These are phyloP conservation scores for Aethionema arabicum DNA, from an alignment of 345 rosid species.

Conservation along the genomic window DNA sequence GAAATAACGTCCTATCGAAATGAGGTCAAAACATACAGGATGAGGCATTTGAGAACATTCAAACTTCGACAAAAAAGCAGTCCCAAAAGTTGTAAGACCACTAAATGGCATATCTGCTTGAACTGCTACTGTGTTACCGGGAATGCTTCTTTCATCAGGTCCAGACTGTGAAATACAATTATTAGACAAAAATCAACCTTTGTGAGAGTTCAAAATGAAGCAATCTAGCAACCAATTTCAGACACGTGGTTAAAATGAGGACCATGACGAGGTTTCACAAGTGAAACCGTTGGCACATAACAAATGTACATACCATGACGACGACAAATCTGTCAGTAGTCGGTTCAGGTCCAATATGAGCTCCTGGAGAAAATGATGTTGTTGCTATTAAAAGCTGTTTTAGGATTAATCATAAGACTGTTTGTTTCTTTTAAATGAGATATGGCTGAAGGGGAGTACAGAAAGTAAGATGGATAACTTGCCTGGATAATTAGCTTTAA, in stretches of 20 bases:
- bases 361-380: conserved; percentile 57
- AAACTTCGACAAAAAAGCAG: conserved; percentile 89
- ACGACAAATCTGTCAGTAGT: conserved; percentile 98
- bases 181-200: conserved; percentile 9
- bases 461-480: conserved; percentile 27
- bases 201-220: conserved; percentile 18
- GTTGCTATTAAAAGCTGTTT: not conserved
- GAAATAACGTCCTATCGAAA: conserved; percentile 1
- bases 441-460: conserved; percentile 1
- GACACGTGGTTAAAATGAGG: not conserved
- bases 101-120: conserved; percentile 96
- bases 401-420: not conserved
- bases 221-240: conserved; percentile 16
- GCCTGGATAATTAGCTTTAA: conserved; percentile 82
- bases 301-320: conserved; percentile 67
- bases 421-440: conserved; percentile 8
- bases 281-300: conserved; percentile 4
- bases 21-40: conserved; percentile 49
- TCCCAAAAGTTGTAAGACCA: conserved; percentile 90
- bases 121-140: conserved; percentile 90
- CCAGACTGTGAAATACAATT: conserved; percentile 58
- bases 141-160: conserved; percentile 95
- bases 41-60: conserved; percentile 99
- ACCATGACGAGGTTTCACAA: conserved; percentile 2
- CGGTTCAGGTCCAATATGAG: conserved; percentile 98